These are phyloP conservation scores for Zygnema cylindricum DNA, from an alignment of 139 green algal genomes.

Conservation along the genomic window DNA sequence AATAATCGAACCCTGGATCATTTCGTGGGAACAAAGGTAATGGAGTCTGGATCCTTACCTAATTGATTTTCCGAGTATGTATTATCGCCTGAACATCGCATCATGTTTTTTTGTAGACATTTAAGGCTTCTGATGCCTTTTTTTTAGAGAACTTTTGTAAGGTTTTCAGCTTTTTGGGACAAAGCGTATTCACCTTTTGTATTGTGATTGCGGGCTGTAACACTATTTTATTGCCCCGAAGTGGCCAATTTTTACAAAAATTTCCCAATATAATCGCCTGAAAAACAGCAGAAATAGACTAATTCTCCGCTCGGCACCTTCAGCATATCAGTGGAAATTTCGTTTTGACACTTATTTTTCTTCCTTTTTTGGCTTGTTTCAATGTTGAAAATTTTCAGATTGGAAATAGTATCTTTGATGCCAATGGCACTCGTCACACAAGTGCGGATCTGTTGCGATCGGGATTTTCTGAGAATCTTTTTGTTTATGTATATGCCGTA, in stretches of 20 bases:
- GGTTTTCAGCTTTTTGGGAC: too few relatives aligned
- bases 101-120: neutral
- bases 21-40: constrained; percentile 4
- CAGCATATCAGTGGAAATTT: neutral
- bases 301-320: neutral
- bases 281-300: neutral
- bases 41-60: too few relatives aligned
- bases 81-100: too few relatives aligned
- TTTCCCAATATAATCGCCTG: neutral
- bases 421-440: constrained; percentile 16
- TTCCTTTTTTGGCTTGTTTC: neutral
- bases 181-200: too few relatives aligned
- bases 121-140: too few relatives aligned
- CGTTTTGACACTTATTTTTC: neutral
- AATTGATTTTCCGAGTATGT: too few relatives aligned
- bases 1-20: constrained; percentile 30
- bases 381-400: neutral
- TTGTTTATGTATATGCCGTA: neutral
- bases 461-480: neutral
- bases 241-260: too few relatives aligned
- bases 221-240: too few relatives aligned
- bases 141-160: too few relatives aligned
- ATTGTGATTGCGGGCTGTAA: too few relatives aligned
- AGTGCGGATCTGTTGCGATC: constrained; percentile 9
- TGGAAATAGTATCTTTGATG: constrained; percentile 39